Evolutionary conservation across 2,329 filamentous ascomycete genomes (phyloP).

Genomic region (Dothistroma pini): DNA sequence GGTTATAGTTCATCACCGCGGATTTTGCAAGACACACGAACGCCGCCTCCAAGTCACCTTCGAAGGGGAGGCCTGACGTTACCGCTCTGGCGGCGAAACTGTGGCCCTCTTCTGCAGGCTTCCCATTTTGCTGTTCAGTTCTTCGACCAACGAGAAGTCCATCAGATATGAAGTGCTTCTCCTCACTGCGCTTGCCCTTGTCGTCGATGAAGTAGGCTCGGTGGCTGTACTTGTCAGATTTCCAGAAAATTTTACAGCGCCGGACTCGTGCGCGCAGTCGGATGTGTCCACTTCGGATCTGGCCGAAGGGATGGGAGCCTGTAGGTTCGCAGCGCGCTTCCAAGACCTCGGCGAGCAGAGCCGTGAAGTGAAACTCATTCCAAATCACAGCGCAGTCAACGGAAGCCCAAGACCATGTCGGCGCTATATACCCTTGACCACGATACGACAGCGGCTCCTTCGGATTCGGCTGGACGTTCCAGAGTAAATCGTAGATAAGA

Average conservation of each 20-base stretch:
- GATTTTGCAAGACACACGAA: conserved; percentile 3
- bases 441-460: neutral
- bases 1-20: neutral
- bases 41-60: conserved; percentile 1
- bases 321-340: neutral
- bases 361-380: neutral
- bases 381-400: conserved; percentile 6
- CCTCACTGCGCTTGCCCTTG: neutral
- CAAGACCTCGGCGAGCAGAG: neutral
- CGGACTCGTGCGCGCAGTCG: neutral
- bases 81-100: neutral
- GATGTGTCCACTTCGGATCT: neutral
- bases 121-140: neutral
- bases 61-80: neutral
- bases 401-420: conserved; percentile 13
- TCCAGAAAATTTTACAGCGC: conserved; percentile 4
- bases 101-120: neutral
- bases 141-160: conserved; percentile 1
- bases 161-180: conserved; percentile 7
- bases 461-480: conserved; percentile 7
- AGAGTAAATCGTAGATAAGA: conserved; percentile 6
- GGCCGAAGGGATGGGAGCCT: neutral
- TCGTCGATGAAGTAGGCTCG: neutral
- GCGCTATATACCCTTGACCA: conserved; percentile 1
- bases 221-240: neutral